Percentiles rank a stretch among this genome's conserved stretches.
These are phyloP conservation scores for Postia placenta DNA, from an alignment of 768 basidiomycete species.

Conservation along the genomic window DNA sequence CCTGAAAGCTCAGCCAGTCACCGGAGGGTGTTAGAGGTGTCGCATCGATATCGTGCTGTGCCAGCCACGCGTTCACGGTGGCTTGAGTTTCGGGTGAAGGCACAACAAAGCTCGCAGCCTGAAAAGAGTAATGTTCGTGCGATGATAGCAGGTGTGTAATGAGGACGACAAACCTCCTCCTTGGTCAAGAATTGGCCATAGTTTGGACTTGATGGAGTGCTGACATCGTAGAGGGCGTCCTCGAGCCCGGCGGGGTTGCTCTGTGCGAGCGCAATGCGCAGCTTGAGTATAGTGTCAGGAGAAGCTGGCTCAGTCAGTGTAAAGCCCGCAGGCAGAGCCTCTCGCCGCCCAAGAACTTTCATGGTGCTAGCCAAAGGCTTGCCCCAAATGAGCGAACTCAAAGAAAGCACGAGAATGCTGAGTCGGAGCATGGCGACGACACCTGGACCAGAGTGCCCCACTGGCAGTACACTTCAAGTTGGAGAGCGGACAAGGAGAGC, in stretches of 20 bases:
- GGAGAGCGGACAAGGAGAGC: too few species aligned
- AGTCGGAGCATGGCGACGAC: not conserved
- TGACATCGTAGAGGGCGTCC: slow-evolving; percentile 30
- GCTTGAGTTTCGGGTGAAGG: slow-evolving; percentile 21
- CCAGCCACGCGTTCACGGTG: slow-evolving; percentile 23
- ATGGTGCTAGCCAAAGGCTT: slow-evolving; percentile 17
- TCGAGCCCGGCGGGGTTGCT: slow-evolving; percentile 31
- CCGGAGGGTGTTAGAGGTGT: slow-evolving; percentile 19
- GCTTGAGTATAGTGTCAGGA: slow-evolving; percentile 25
- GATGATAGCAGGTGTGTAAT: not conserved
- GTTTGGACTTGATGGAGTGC: slow-evolving; percentile 28
- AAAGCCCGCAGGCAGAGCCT: slow-evolving; percentile 24
- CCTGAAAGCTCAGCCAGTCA: slow-evolving; percentile 30
- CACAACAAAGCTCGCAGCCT: slow-evolving; percentile 23
- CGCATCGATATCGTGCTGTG: slow-evolving; percentile 21
- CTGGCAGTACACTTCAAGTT: too few species aligned
- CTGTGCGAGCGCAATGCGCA: slow-evolving; percentile 32
- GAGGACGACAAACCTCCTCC: slow-evolving; percentile 28
- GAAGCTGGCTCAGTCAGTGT: slow-evolving; percentile 23
- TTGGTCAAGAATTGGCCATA: slow-evolving; percentile 33
- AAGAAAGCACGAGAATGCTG: not conserved
- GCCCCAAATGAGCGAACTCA: slow-evolving; percentile 12
- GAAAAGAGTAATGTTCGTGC: not conserved
- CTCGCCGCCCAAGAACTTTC: slow-evolving; percentile 26
- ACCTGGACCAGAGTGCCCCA: too few species aligned